Evolutionary conservation across 164 flowering plant species (phyloP), one percentile per base, ranked within the genome.

Genomic region (Dillenia turbinata): DNA sequence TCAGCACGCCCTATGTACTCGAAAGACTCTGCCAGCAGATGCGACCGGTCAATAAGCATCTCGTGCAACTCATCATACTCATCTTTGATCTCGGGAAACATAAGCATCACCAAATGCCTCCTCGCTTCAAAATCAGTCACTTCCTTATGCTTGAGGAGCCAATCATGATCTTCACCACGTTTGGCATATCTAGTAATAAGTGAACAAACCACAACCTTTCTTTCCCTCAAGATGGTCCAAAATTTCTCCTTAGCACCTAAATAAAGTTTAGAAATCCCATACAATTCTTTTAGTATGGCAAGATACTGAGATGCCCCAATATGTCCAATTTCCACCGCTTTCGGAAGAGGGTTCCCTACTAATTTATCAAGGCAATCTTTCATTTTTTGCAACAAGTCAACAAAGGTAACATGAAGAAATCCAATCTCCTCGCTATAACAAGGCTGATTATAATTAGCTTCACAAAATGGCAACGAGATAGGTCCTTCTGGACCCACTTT

Each of bases 21-120:
- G 59, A 84, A 94, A 17, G 98, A 94, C 70, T 87, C 95, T 9
- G 79, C 78, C 75, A 90, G 74, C 55, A 94, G 64, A 7, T 89
- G 80, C 5, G 90, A 76, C 68, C 98, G 78, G 61, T 94, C 97
- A 69, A 90, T 94, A 44, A 94, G 88, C 96, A 91, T 89, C 82
- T 90, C 98, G 62, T 82, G 84, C 61, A 82, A 72, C 63, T 90
- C 96, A 15, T 85, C 96, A 58, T 80, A 82, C 17, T 89, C 96
- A 40, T 93, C 97, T 64, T 75, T 81, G n/a, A 78, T 64, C 43
- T 90, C 90, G 26, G 97, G 93, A 55, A 94, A 83, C 85, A 87
- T 54, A 86, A 89, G 69, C 91, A 86, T 73, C 49, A 68, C 78
- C 71, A 93, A 73, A 73, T 86, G 89, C 81, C 89, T 82, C 68